Evolutionary conservation across 192 early-diverging fungal species (phyloP).

Genomic region (Chytriomyces hyalinus): DNA sequence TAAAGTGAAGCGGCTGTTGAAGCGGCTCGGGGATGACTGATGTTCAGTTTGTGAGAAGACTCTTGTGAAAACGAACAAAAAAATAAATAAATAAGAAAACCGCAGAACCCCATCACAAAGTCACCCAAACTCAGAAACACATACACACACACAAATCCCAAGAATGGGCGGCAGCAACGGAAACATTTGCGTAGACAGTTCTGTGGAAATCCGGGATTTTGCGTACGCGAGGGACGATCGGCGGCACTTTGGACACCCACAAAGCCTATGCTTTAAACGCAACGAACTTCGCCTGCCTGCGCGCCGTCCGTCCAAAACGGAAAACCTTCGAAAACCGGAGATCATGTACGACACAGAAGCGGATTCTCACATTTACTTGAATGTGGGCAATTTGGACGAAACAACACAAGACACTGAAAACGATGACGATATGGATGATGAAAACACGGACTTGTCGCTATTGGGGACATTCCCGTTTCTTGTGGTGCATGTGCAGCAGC

Average conservation of each 20-base stretch:
- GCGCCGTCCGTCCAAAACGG: neutral
- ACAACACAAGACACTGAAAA: neutral
- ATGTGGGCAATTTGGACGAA: neutral
- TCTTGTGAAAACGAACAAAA: too few relatives aligned
- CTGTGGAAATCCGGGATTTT: conserved; percentile 8
- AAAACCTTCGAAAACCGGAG: neutral
- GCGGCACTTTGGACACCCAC: conserved; percentile 10
- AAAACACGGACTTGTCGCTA: neutral
- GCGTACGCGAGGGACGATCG: neutral
- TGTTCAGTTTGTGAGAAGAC: neutral
- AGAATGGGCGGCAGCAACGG: neutral
- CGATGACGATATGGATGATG: conserved; percentile 10
- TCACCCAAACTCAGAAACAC: too few relatives aligned
- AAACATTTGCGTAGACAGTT: neutral
- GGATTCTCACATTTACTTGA: neutral
- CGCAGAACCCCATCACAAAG: too few relatives aligned
- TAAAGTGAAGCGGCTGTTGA: conserved; percentile 32
- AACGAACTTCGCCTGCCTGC: neutral
- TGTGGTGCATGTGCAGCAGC: neutral
- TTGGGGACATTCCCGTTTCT: conserved; percentile 1
- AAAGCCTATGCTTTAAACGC: neutral
- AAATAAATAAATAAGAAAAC: too few relatives aligned
- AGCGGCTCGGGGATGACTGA: conserved; percentile 30
- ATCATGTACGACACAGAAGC: neutral
- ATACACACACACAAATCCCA: neutral